Evolutionary conservation across 768 basidiomycete species (phyloP).

Genomic region (Cystobasidium tubakii): DNA sequence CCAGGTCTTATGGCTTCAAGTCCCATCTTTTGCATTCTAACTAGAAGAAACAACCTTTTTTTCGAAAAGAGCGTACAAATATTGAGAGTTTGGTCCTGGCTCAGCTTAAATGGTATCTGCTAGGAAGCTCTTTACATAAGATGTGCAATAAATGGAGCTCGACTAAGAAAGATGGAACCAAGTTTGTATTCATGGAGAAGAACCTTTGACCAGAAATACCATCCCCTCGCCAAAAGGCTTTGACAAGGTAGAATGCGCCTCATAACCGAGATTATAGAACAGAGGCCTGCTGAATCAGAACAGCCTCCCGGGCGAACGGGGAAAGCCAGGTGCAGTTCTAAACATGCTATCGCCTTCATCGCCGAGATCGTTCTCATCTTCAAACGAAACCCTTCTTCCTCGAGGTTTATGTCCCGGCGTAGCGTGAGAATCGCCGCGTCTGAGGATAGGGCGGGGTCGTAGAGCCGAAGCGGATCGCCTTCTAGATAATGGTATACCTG

Average conservation of each 20-base stretch:
- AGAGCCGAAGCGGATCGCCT: neutral
- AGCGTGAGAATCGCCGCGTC: neutral
- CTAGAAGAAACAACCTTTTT: slow-evolving; percentile 89
- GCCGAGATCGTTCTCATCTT: neutral
- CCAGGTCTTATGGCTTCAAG: slow-evolving; percentile 7
- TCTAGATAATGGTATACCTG: neutral
- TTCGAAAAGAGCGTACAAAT: too few species aligned
- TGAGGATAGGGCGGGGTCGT: neutral
- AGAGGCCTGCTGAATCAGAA: too few species aligned
- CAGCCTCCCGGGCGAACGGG: neutral
- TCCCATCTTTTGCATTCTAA: slow-evolving; percentile 67
- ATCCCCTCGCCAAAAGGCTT: too few species aligned
- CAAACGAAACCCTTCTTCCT: neutral
- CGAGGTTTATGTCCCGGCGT: neutral
- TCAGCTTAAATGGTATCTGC: too few species aligned
- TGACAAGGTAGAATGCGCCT: too few species aligned
- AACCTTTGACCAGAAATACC: too few species aligned
- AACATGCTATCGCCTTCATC: slow-evolving; percentile 8
- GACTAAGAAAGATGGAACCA: slow-evolving; percentile 59
- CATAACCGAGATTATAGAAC: too few species aligned
- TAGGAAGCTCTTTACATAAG: slow-evolving; percentile 56
- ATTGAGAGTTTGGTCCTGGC: slow-evolving; percentile 78
- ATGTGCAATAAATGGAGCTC: slow-evolving; percentile 81
- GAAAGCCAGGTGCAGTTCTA: neutral
- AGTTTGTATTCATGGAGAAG: slow-evolving; percentile 62